A percentile compares a stretch with the other conserved stretches of the same genome.
Conservation (phyloP, 306 rosid species). For the Vigna radiata region DNA sequence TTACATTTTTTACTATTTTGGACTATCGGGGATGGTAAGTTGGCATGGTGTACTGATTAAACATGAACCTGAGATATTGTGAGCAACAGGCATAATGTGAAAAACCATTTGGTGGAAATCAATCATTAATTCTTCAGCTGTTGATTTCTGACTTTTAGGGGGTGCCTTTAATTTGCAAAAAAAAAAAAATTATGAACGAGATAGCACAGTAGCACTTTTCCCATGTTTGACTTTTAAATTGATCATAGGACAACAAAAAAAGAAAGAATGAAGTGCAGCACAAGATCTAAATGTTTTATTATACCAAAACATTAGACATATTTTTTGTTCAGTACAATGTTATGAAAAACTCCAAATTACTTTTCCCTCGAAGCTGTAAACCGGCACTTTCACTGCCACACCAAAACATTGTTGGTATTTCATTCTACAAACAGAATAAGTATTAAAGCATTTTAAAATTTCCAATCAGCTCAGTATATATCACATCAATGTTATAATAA, state of each 20-base stretch:
- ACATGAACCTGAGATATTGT: not conserved
- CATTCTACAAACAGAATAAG: not conserved
- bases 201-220: not conserved
- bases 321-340: not conserved
- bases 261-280: not conserved
- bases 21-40: not conserved
- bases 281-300: not conserved
- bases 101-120: conserved; percentile 28
- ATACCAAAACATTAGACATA: not conserved
- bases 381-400: not conserved
- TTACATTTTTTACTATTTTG: not conserved
- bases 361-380: not conserved
- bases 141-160: conserved; percentile 1
- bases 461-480: not conserved
- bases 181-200: not conserved
- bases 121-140: not conserved
- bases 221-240: not conserved
- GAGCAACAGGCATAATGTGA: not conserved
- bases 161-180: not conserved
- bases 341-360: not conserved
- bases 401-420: not conserved
- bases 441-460: not conserved
- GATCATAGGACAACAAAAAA: not conserved
- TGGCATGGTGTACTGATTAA: not conserved
- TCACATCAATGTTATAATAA: not conserved